A percentile compares a stretch with the other conserved stretches of the same genome.
phyloP scores from a whole-genome alignment of 331 rosid genomes.

The Arachis monticola region DNA sequence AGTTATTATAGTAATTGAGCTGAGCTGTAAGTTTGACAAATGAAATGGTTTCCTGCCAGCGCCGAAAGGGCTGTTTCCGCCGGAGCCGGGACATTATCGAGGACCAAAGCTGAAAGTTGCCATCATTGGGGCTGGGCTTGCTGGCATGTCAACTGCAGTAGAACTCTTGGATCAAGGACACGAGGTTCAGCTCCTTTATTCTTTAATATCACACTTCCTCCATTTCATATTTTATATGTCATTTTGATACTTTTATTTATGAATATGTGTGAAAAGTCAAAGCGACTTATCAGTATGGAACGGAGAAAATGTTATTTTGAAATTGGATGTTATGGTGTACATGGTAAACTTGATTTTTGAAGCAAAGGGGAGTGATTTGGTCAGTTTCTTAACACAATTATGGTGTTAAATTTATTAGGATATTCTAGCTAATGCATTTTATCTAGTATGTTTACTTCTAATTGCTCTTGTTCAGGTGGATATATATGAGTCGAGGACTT shows the following conservation, averaged over 20 bases:
- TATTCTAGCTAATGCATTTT: constrained; percentile 28
- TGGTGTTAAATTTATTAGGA: constrained; percentile 4
- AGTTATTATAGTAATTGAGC: background rate
- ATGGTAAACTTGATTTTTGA: background rate
- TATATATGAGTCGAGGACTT: constrained; percentile 85
- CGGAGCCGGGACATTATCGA: constrained; percentile 88
- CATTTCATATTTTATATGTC: too few relatives aligned
- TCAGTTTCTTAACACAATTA: background rate
- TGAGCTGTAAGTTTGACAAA: constrained; percentile 30
- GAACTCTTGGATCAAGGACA: constrained; percentile 99
- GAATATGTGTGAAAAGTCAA: too few relatives aligned
- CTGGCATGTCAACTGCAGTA: constrained; percentile 97
- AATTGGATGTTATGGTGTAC: constrained; percentile 17
- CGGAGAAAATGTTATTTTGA: constrained; percentile 6
- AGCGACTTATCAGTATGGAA: too few relatives aligned
- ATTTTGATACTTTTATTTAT: too few relatives aligned
- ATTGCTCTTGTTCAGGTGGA: constrained; percentile 71
- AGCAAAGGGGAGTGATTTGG: constrained; percentile 8
- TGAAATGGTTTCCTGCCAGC: constrained; percentile 58
- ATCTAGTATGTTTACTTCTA: constrained; percentile 15
- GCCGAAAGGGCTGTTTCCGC: constrained; percentile 95
- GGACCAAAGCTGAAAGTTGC: constrained; percentile 97
- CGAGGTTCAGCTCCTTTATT: constrained; percentile 64
- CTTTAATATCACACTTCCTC: too few relatives aligned
- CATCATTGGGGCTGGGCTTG: constrained; percentile 96